Conservation (phyloP, 805 yeast species). For the Yarrowia bubula region DNA sequence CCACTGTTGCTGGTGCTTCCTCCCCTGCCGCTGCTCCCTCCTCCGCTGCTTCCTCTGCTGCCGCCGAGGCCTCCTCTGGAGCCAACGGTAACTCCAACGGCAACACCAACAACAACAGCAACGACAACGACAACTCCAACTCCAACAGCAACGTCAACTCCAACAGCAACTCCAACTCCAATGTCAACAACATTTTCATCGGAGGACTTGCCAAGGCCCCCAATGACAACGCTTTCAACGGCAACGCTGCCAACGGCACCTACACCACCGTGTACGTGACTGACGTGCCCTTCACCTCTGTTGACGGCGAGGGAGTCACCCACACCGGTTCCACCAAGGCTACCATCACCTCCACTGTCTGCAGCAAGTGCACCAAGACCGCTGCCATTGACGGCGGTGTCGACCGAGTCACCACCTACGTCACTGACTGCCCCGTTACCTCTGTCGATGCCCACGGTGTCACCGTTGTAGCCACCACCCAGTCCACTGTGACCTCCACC, state of each 20-base stretch:
- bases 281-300: constrained; percentile 1
- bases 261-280: background rate
- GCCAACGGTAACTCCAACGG: background rate
- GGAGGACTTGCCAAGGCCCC: background rate
- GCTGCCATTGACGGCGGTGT: background rate
- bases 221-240: background rate
- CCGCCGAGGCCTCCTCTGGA: background rate
- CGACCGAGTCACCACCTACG: background rate
- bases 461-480: background rate
- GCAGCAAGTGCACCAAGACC: background rate
- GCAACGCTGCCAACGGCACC: background rate
- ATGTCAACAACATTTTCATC: background rate
- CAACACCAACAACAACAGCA: background rate
- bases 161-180: background rate
- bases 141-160: background rate
- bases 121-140: background rate
- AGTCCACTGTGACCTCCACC: constrained; percentile 9
- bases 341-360: background rate
- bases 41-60: background rate
- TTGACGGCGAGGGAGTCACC: background rate
- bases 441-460: background rate
- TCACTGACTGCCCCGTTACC: constrained; percentile 2
- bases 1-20: background rate
- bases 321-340: background rate
- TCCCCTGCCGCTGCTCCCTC: background rate